A percentile compares a stretch with the other conserved stretches of the same genome.
These are phyloP conservation scores for Macrophomina phaseolina DNA, from an alignment of 2,329 filamentous ascomycete species.

Conservation along the genomic window DNA sequence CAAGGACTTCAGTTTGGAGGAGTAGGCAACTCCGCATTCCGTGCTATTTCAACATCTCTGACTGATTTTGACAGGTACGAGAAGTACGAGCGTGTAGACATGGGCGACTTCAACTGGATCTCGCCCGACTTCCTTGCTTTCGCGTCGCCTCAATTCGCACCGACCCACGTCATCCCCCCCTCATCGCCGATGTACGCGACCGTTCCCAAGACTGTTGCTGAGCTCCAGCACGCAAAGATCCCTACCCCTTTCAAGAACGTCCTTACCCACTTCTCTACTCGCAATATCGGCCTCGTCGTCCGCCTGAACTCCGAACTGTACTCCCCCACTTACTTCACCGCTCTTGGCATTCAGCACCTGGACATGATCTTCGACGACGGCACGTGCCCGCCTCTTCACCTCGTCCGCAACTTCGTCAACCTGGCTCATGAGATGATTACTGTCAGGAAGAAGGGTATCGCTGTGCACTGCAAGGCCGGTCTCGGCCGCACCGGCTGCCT, in stretches of 20 bases:
- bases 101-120: slow-evolving; percentile 99
- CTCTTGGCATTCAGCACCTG: slow-evolving; percentile 90
- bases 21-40: slow-evolving; percentile 56
- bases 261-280: slow-evolving; percentile 82
- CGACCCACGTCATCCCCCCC: slow-evolving; percentile 73
- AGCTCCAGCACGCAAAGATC: slow-evolving; percentile 72
- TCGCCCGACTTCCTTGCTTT: slow-evolving; percentile 95
- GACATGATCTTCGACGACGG: slow-evolving; percentile 99
- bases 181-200: slow-evolving; percentile 75
- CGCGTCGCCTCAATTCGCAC: slow-evolving; percentile 87
- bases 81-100: slow-evolving; percentile 91
- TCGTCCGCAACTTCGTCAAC: slow-evolving; percentile 94
- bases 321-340: slow-evolving; percentile 95
- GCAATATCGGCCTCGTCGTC: slow-evolving; percentile 91
- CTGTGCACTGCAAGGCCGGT: slow-evolving; percentile 98
- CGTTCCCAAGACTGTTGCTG: slow-evolving; percentile 76
- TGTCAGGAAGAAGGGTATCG: slow-evolving; percentile 87
- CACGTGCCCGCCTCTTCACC: slow-evolving; percentile 85
- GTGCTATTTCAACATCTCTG: slow-evolving; percentile 27
- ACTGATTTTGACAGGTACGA: slow-evolving; percentile 70
- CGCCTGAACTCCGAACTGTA: slow-evolving; percentile 95
- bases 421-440: slow-evolving; percentile 94
- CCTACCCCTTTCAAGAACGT: slow-evolving; percentile 95
- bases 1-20: slow-evolving; percentile 93
- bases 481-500: slow-evolving; percentile 93